Base-by-base conservation (phyloP, 1,284 basidiomycete genomes). In the Sporisorium scitamineum region DNA sequence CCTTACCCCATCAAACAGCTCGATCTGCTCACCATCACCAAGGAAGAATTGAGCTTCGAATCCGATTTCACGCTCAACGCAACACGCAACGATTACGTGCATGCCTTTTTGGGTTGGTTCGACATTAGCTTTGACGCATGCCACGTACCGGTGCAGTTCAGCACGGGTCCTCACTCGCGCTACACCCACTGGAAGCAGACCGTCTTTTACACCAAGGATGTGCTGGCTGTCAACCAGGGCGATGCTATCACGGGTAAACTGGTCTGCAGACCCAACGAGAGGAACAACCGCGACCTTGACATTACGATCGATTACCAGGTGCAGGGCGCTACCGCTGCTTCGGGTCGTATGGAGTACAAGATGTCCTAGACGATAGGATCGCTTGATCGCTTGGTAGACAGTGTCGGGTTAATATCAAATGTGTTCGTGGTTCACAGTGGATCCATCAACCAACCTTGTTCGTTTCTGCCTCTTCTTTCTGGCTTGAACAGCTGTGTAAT, bases 21-120 rank as follows among this genome's bases (percentile, higher is more conserved):
- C 84, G 90, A 99, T 87, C 89, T 99, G 65, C 88, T 90, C 56
- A 98, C 94, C 8, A 94, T 92, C 59, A 95, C 91, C 84, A 99
- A 99, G 87, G 95, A 97, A 87, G 95, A 99, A 81, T 89, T 99
- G 52, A 89, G 92, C 3, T 99, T 99, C 87, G 89, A 88, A 55
- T 89, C 90, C 5, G 90, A 92, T 14, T 99, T 98, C 87, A 88
- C 89, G 58, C 89, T 99, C 60, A 90, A 88, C 54, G 92, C 92
- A 11, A 95, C 93, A 52, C 90, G 97, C 63, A 93, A 94, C 85
- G 97, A 99, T 86, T 98, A 84, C 72, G 89, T 96, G 20, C 97
- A 99, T 85, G 97, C 97, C n/a, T 97, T 98, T 91, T 91, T 99
- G 59, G 95, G 95, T 41, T 99, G 97, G 97, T 99, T 99, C 87